phyloP scores from a whole-genome alignment of 495 filamentous ascomycete species.

The Aspergillus haitiensis region DNA sequence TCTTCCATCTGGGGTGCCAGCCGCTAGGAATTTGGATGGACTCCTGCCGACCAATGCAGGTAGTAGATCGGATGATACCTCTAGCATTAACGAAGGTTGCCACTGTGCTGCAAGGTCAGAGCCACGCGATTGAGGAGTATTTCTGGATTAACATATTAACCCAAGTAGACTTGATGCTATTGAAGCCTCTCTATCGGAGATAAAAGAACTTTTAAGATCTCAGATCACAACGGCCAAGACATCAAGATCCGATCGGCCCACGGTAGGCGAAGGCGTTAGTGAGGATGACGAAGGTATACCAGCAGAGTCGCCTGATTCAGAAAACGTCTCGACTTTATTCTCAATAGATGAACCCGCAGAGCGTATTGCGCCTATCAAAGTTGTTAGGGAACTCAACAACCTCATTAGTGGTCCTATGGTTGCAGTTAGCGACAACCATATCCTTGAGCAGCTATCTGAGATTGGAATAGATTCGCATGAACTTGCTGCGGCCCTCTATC shows the following conservation, averaged over 20 bases:
- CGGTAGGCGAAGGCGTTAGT: not conserved
- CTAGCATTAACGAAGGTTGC: not conserved
- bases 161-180: slow-evolving; percentile 1
- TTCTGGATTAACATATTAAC: not conserved
- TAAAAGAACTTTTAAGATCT: slow-evolving; percentile 5
- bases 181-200: slow-evolving; percentile 3
- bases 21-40: not conserved
- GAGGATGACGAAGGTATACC: not conserved
- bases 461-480: not conserved
- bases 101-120: slow-evolving; percentile 1
- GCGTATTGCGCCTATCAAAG: slow-evolving; percentile 2
- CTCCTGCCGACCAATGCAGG: not conserved
- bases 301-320: not conserved
- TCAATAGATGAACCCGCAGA: not conserved
- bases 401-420: not conserved
- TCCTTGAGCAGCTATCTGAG: slow-evolving; percentile 1
- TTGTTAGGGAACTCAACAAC: slow-evolving; percentile 3
- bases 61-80: not conserved
- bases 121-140: not conserved
- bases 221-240: not conserved
- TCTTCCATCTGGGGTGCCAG: not conserved
- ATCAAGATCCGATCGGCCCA: too few relatives aligned
- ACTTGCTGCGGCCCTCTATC: slow-evolving; percentile 3
- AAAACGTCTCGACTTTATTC: not conserved
- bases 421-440: not conserved